Base-by-base conservation (phyloP, 805 yeast species). In the Starmerella vaccinii region DNA sequence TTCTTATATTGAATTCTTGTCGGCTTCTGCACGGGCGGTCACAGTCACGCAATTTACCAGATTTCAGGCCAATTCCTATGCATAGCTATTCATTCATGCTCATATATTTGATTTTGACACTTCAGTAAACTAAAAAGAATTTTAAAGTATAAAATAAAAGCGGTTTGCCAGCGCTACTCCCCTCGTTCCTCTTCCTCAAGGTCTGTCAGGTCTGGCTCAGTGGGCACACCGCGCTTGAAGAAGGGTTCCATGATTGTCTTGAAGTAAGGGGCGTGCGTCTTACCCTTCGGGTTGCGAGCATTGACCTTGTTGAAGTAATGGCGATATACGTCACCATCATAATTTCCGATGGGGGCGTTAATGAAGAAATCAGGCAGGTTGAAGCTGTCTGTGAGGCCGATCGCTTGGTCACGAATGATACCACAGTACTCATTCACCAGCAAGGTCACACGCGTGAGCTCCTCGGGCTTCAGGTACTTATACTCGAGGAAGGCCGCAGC, bases 381-480 rank as follows among this genome's bases (percentile, higher is more conserved):
- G 72, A 87, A 87, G 2, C 90, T 74, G 66, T 87, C 95, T 1
- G 94, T 83, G 59, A 83, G 71, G 2, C 83, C 82, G 63, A 84
- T 77, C 49, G 82, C 82, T 60, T 82, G 78, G 29, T 77, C 76
- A 63, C 95, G 73, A 30, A 81, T 61, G 23, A 68, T 68, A 12
- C 71, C 67, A 55, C 82, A 68, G 55, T 80, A 63, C 43, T 63
- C 64, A 33, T 72, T 73, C 48, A 76, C 70, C 47, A 72, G 68
- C 10, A 64, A 65, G 44, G 72, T 72, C 32, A 73, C 60, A 4
- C 59, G 58, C 32, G 71, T 69, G 35, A 77, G 69, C 33, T 71
- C 69, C 5, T 69, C 69, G 8, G 81, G 68, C 15, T 76, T 65
- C 27, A 82, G 68, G 40, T 81, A 73, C 27, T 74, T 71, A 62